Base-by-base conservation (phyloP, 192 early-diverging fungal genomes). In the Gryganskiella cystojenkinii region DNA sequence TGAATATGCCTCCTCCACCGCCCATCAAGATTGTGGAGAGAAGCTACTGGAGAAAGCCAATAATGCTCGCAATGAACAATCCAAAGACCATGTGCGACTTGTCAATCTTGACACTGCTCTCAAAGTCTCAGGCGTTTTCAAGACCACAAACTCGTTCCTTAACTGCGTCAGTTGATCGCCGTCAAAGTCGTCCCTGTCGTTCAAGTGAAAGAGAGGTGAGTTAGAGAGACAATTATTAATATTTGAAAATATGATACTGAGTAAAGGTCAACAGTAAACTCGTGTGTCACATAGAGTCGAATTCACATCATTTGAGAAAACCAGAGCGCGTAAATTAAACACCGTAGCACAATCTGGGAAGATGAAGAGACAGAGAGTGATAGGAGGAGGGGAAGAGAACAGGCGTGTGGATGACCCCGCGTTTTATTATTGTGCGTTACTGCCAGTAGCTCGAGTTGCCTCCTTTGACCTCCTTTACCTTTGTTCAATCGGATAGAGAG, bases 31-130 rank as follows among this genome's bases (percentile, higher is more conserved):
- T 30, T 4, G 69, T 53, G 9, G 79, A 80, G 13, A 83, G 25
- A 17, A 81, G 51, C 19, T 81, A 33, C 59, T 84, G 82, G n/a
- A 84, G 6, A 28, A 84, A 84, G 50, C 82, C 82, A 55, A 84
- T 42, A 17, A 79, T 61, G 40, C 82, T 80, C 24, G 81, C 82
- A 70, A 84, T 79, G 54, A 78, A 56, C 20, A 75, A 70, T 40
- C 82, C 82, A 61, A 78, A 79, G 15, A 63, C 50, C 59, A 81
- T 62, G 43, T 84, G 73, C n/a, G 59, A 43, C 49, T 67, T 67
- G 27, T 84, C 82, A 43, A 84, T 73, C 34, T 35, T 57, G 65
- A 84, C 19, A 84, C 72, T 14, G 64, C 69, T 25, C 72, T 51
- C 42, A 84, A 24, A 45, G 65, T 70, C 24, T 81, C 64, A 34